Base-by-base conservation (phyloP, 352 stramenopile species). In the Globisporangium cylindrosporum region DNA sequence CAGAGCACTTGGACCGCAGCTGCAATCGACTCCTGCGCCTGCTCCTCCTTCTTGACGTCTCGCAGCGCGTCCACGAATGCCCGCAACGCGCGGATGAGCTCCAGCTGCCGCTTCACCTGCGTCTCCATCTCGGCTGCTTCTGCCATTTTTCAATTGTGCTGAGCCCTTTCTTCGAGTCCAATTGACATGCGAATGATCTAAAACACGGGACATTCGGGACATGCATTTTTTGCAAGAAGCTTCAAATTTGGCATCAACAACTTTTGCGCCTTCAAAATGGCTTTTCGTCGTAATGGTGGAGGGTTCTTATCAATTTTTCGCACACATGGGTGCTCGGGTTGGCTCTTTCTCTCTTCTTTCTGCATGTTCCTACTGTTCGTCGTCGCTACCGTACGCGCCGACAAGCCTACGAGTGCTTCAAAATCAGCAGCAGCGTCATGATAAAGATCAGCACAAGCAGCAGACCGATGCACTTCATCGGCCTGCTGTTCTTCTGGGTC, bases 401-500 rank as follows among this genome's bases (percentile, higher is more conserved):
- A 34, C 41, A 14, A 49, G 55, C 6, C 53, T 92, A 91, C 82
- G 87, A 89, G 75, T 97, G 86, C 73, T 98, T 97, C 41, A 98
- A 78, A 66, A 98, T 84, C 61, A 98, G 82, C 60, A 98, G 81
- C 60, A 92, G 76, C 43, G 95, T 91, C 89, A 98, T 98, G 69
- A 98, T 74, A 67, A 95, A 92, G 76, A 98, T 98, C 68, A 98
- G 80, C 38, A 97, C 76, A 29, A 98, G 80, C 29, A 98, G 82
- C 54, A 98, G 70, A 2, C 81, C 88, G 68, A 98, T 98, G 74
- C 93, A 98, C 73, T 97, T 97, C 86, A 99, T 96, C 22, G 98
- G 96, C 18, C 98, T 86, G 27, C 91, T 97, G 71, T 88, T 98
- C 78, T 99, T 99, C 84, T 99, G 97, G 69, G 96, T 97, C 74